Percentiles rank a stretch among this genome's conserved stretches.
Evolutionary conservation across 2,329 filamentous ascomycete species (phyloP).

Genomic region (Claviceps lovelessii): DNA sequence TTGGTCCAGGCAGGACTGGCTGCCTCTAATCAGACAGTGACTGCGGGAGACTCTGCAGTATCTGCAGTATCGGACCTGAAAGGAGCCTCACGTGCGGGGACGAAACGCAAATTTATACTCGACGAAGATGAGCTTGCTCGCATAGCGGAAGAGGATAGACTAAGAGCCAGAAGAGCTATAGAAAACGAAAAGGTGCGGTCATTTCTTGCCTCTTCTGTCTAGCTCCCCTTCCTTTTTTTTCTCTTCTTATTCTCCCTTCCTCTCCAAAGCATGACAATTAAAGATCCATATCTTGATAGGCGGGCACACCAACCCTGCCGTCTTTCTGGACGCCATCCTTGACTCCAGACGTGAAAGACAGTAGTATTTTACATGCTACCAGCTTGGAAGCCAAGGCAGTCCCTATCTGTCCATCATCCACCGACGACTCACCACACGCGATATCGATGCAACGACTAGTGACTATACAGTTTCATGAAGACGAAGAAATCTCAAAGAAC

Average conservation of each 20-base stretch:
- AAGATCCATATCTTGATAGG: constrained; percentile 30
- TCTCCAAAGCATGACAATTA: not conserved
- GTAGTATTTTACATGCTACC: constrained; percentile 35
- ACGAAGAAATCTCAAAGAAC: constrained; percentile 35
- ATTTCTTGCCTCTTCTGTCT: not conserved
- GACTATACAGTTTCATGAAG: constrained; percentile 61
- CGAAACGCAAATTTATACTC: constrained; percentile 60
- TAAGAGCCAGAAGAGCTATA: constrained; percentile 54
- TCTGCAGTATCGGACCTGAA: not conserved
- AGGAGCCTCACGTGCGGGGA: constrained; percentile 10
- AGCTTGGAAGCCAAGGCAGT: constrained; percentile 49
- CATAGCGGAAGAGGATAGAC: constrained; percentile 54
- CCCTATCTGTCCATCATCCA: constrained; percentile 65
- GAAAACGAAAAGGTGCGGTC: constrained; percentile 52
- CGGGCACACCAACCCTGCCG: constrained; percentile 53
- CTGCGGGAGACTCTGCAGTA: not conserved
- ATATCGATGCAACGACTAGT: constrained; percentile 70
- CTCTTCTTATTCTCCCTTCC: not conserved
- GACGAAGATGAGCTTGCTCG: constrained; percentile 62
- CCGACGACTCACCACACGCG: constrained; percentile 49
- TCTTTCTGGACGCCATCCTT: constrained; percentile 90
- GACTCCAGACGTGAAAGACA: constrained; percentile 41
- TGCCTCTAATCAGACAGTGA: constrained; percentile 27
- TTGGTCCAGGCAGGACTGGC: constrained; percentile 59
- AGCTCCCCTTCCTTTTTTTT: no score